Evolutionary conservation across 139 green algal genomes (phyloP).

Genomic region (Closterium sp.): DNA sequence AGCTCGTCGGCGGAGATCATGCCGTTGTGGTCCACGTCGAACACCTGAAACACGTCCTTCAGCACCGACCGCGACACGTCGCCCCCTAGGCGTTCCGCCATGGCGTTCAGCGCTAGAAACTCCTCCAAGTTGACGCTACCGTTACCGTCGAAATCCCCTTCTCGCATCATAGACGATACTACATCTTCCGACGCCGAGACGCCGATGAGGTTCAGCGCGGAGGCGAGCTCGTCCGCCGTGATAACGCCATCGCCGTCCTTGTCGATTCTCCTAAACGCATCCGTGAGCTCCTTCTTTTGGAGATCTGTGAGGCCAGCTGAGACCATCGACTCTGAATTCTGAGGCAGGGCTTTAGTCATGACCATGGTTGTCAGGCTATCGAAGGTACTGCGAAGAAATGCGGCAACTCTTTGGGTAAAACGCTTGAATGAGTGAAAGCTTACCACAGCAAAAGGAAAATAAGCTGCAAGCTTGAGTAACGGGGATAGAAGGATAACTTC

Average conservation of each 20-base stretch:
- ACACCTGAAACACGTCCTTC: conserved; percentile 8
- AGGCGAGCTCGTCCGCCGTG: not conserved
- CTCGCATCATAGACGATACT: conserved; percentile 43
- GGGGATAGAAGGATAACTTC: too few relatives aligned
- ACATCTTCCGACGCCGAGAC: not conserved
- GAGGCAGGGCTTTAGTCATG: not conserved
- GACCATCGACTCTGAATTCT: not conserved
- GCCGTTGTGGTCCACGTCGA: conserved; percentile 16
- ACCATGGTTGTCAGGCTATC: not conserved
- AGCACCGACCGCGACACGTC: conserved; percentile 6
- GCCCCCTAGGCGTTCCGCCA: not conserved
- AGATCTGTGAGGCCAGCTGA: not conserved
- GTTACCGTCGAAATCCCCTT: conserved; percentile 42
- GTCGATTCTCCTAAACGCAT: conserved; percentile 6
- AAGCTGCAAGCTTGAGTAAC: too few relatives aligned
- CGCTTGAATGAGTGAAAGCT: too few relatives aligned
- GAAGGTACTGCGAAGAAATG: too few relatives aligned
- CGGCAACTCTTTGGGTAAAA: too few relatives aligned
- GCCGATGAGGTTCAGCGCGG: conserved; percentile 5
- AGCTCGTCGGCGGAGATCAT: conserved; percentile 24
- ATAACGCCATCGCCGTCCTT: conserved; percentile 14
- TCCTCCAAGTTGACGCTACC: conserved; percentile 45
- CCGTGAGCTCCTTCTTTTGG: not conserved
- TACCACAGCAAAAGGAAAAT: too few relatives aligned
- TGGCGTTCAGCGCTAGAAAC: conserved; percentile 45